Evolutionary conservation across 805 yeast species (phyloP).

Genomic region (Jamesozyma spencerorum): DNA sequence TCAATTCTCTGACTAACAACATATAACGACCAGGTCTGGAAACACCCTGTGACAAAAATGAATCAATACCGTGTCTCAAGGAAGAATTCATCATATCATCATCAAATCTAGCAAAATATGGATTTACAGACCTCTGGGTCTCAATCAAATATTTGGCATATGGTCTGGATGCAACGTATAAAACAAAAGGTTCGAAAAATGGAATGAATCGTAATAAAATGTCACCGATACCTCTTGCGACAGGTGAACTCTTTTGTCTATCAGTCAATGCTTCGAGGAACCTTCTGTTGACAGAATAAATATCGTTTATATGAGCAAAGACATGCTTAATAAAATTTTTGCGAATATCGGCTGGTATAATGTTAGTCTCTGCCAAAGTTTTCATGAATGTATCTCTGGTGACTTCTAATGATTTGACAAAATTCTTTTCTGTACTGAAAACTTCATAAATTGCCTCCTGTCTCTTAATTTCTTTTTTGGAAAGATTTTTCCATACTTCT

Average conservation of each 20-base stretch:
- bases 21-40: constrained; percentile 95
- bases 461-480: constrained; percentile 78
- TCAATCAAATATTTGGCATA: constrained; percentile 94
- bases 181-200: constrained; percentile 82
- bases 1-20: constrained; percentile 66
- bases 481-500: constrained; percentile 64
- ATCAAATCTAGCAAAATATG: constrained; percentile 85
- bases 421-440: constrained; percentile 87
- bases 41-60: constrained; percentile 89
- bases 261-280: constrained; percentile 84
- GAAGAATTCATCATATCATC: constrained; percentile 73
- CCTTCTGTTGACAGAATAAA: constrained; percentile 70
- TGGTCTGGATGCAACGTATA: constrained; percentile 89
- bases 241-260: constrained; percentile 78
- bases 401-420: constrained; percentile 88
- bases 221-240: constrained; percentile 81
- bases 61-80: constrained; percentile 59
- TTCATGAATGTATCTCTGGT: constrained; percentile 89
- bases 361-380: constrained; percentile 77
- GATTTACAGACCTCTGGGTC: constrained; percentile 82
- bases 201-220: constrained; percentile 76
- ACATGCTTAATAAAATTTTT: constrained; percentile 88
- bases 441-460: constrained; percentile 94
- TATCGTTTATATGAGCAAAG: constrained; percentile 81
- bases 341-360: constrained; percentile 80